Conservation (phyloP, 371 early-diverging fungal genomes). For the Enteropsectra breve region DNA sequence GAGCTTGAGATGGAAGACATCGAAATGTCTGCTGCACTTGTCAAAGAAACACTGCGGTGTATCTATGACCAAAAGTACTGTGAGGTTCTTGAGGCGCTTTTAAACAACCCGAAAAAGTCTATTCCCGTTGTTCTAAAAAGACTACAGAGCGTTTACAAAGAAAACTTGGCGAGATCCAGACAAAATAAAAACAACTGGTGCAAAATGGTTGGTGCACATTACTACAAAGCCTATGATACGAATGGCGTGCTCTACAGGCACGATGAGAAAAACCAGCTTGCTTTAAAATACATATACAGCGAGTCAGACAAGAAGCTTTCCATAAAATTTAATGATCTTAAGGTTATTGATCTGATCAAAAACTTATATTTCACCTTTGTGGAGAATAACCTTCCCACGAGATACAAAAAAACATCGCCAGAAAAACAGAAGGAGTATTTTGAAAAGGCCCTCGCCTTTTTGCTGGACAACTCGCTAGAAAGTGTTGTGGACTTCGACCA, state of each 20-base stretch:
- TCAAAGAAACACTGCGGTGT: conserved; percentile 68
- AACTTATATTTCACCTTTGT: conserved; percentile 24
- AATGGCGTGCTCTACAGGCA: conserved; percentile 75
- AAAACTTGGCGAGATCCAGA: conserved; percentile 73
- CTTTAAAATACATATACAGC: conserved; percentile 72
- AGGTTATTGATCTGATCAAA: conserved; percentile 47
- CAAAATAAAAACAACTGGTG: conserved; percentile 88
- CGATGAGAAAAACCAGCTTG: conserved; percentile 71
- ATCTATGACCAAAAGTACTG: conserved; percentile 49
- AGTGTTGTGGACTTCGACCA: conserved; percentile 70
- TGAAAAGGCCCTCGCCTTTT: conserved; percentile 20
- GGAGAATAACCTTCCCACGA: conserved; percentile 13
- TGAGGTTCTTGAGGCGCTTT: conserved; percentile 66
- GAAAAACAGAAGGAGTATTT: conserved; percentile 3
- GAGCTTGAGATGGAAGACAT: conserved; percentile 73
- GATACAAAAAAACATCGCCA: conserved; percentile 25
- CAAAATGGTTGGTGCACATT: conserved; percentile 78
- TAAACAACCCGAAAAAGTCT: conserved; percentile 76
- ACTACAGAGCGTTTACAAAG: conserved; percentile 87
- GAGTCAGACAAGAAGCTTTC: conserved; percentile 66
- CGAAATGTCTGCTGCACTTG: conserved; percentile 50
- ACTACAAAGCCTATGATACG: conserved; percentile 85
- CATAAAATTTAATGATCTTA: conserved; percentile 45
- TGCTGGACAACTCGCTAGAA: background rate
- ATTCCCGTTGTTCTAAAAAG: conserved; percentile 86